Evolutionary conservation across 2,329 filamentous ascomycete genomes (phyloP).

Genomic region (Alternaria metachromatica): DNA sequence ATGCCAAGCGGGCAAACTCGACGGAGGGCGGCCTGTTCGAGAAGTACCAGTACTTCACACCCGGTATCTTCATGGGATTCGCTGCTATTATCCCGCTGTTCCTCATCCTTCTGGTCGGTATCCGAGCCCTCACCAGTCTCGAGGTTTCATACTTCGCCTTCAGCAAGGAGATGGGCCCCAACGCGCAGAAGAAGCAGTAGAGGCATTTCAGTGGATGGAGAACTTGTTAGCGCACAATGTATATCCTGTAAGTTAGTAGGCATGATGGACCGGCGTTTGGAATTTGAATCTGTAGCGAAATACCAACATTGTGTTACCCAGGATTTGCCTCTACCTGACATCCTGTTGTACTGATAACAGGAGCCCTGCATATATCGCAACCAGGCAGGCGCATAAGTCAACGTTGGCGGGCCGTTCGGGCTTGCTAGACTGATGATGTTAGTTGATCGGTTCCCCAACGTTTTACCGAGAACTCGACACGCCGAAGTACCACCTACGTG

Average conservation of each 20-base stretch:
- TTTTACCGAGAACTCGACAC: neutral
- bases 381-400: neutral
- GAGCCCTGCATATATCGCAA: neutral
- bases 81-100: conserved; percentile 74
- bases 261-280: conserved; percentile 13
- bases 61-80: conserved; percentile 89
- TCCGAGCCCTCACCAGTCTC: conserved; percentile 78
- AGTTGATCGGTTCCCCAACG: conserved; percentile 10
- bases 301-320: conserved; percentile 11
- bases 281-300: conserved; percentile 13
- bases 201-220: neutral
- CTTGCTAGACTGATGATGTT: conserved; percentile 3
- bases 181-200: conserved; percentile 80
- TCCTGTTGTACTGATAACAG: neutral
- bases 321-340: neutral
- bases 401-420: conserved; percentile 1
- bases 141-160: conserved; percentile 94
- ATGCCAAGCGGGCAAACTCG: conserved; percentile 33
- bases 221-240: conserved; percentile 8
- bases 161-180: conserved; percentile 93
- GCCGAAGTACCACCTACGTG: conserved; percentile 5
- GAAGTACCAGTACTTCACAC: conserved; percentile 92
- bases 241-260: conserved; percentile 15
- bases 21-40: conserved; percentile 69
- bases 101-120: conserved; percentile 77